A percentile compares a stretch with the other conserved stretches of the same genome.
Conservation (phyloP, 106 monocot genomes). For the Dendrobium officinale region DNA sequence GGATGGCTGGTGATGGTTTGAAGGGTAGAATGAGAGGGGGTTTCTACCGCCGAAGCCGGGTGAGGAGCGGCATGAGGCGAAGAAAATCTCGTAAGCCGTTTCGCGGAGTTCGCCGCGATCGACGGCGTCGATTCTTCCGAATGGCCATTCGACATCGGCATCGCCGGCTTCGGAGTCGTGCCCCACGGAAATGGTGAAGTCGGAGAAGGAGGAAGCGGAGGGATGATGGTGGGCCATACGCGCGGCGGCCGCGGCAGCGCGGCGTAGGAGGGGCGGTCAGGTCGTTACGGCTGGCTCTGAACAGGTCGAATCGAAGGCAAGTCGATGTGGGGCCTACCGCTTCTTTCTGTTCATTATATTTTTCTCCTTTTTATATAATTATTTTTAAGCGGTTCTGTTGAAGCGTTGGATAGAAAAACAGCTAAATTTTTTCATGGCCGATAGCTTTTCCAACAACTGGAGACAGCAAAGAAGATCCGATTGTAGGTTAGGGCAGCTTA, state of each 20-base stretch:
- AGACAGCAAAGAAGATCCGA: background rate
- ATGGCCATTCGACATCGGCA: conserved; percentile 56
- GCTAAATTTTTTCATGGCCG: background rate
- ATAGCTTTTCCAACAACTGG: background rate
- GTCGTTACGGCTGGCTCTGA: no score
- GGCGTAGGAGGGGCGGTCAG: background rate
- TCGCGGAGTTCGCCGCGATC: conserved; percentile 56
- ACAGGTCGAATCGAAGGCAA: background rate
- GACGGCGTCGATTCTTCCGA: conserved; percentile 52
- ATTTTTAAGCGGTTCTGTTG: background rate
- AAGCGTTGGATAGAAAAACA: background rate
- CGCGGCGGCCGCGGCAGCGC: background rate
- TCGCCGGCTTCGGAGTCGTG: conserved; percentile 18
- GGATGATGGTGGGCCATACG: conserved; percentile 15
- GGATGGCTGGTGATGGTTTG: background rate
- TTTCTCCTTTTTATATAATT: background rate
- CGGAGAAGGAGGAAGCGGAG: conserved; percentile 20
- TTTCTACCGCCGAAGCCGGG: conserved; percentile 40
- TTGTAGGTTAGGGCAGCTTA: no score
- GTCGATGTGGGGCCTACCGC: background rate
- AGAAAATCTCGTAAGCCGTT: conserved; percentile 86
- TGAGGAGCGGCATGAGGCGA: conserved; percentile 64
- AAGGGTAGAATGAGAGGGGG: conserved; percentile 17
- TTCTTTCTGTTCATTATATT: background rate
- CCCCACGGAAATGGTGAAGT: conserved; percentile 5